Evolutionary conservation across 176 grass and related monocot species (phyloP).

Genomic region (Otatea glauca): DNA sequence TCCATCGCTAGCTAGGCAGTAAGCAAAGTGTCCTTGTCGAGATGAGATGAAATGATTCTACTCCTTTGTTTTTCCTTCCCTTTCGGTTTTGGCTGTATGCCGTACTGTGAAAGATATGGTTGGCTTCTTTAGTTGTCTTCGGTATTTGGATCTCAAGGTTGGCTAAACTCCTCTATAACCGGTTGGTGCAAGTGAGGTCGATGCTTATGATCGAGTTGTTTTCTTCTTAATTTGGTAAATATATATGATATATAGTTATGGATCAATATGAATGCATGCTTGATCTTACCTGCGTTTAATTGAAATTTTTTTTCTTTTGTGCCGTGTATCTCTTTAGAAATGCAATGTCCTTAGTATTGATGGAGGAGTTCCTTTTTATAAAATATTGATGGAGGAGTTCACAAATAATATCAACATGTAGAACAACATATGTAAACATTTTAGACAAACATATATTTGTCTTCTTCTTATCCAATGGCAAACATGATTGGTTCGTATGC

Average conservation of each 20-base stretch:
- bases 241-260: not conserved
- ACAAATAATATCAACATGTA: not conserved
- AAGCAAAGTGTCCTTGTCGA: conserved; percentile 46
- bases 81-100: conserved; percentile 36
- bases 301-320: not conserved
- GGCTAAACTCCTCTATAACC: not conserved
- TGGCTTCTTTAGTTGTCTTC: conserved; percentile 11
- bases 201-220: not conserved
- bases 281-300: not conserved
- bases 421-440: not conserved
- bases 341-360: not conserved
- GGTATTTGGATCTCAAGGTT: conserved; percentile 15
- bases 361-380: not conserved
- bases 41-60: conserved; percentile 52
- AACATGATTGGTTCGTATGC: conserved; percentile 1
- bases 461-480: not conserved
- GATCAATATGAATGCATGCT: conserved; percentile 15
- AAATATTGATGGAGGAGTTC: conserved; percentile 6
- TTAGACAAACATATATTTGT: not conserved
- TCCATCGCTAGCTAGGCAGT: conserved; percentile 40
- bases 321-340: not conserved
- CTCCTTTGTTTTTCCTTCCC: conserved; percentile 16
- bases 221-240: not conserved
- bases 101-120: conserved; percentile 41
- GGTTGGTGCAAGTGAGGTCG: conserved; percentile 11